Percentiles rank a stretch among this genome's conserved stretches.
phyloP scores from a whole-genome alignment of 768 basidiomycete genomes.

The Lentinus tigrinus region DNA sequence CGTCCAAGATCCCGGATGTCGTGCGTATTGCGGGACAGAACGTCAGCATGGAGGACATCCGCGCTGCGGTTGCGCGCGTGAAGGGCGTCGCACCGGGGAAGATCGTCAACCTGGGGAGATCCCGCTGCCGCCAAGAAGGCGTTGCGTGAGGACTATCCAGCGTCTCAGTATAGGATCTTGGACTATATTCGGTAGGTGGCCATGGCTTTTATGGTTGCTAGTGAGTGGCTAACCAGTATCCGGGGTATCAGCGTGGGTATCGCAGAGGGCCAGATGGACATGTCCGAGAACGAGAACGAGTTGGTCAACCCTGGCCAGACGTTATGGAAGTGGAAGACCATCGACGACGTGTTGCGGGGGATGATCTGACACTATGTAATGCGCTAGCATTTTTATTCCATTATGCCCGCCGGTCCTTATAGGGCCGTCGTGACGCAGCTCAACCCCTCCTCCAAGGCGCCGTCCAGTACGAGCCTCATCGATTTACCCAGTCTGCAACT shows the following conservation, averaged over 20 bases:
- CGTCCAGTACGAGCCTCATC: too few species aligned
- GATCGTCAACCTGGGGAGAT: constrained; percentile 12
- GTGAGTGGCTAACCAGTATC: not conserved
- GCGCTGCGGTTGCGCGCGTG: constrained; percentile 10
- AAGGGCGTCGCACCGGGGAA: constrained; percentile 9
- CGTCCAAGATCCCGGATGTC: constrained; percentile 17
- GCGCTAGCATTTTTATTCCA: too few species aligned
- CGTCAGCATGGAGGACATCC: constrained; percentile 12
- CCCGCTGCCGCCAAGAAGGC: constrained; percentile 11
- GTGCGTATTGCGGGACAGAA: constrained; percentile 20
- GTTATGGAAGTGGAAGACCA: constrained; percentile 22
- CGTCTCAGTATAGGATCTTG: not conserved
- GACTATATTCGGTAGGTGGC: constrained; percentile 10
- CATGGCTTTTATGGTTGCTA: not conserved
- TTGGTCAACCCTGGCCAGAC: constrained; percentile 21
- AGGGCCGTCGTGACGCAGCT: too few species aligned
- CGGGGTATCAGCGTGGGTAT: constrained; percentile 4
- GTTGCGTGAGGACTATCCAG: not conserved
- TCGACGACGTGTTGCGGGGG: too few species aligned
- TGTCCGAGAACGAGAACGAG: constrained; percentile 23
- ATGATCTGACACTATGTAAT: too few species aligned
- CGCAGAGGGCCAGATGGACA: constrained; percentile 21
- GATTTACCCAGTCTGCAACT: too few species aligned
- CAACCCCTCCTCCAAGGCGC: too few species aligned
- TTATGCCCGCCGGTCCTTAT: too few species aligned